A percentile compares a stretch with the other conserved stretches of the same genome.
These are phyloP conservation scores for Kalanchoe fedtschenkoi DNA, from an alignment of 164 flowering plant genomes.

Conservation along the genomic window DNA sequence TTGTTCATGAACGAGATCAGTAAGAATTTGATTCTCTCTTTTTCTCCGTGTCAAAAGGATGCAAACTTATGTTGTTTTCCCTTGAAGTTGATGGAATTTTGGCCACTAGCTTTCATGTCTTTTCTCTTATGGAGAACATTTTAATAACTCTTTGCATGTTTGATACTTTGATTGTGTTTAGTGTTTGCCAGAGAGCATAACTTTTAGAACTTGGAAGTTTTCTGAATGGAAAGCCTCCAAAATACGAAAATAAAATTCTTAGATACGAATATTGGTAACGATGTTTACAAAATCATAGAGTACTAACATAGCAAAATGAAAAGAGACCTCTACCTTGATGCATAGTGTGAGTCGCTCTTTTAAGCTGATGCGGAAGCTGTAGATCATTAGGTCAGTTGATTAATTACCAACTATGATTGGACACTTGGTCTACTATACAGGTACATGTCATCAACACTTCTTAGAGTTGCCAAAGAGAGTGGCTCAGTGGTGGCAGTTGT, in stretches of 20 bases:
- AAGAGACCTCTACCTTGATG: neutral
- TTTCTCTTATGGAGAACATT: neutral
- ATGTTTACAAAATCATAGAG: neutral
- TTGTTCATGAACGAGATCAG: conserved; percentile 85
- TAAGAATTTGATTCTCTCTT: conserved; percentile 26
- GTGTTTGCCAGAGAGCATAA: neutral
- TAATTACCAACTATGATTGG: neutral
- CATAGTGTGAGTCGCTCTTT: neutral
- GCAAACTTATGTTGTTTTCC: neutral
- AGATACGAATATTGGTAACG: neutral
- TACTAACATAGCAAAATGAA: neutral
- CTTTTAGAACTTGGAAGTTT: too few species aligned
- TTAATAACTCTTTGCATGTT: neutral
- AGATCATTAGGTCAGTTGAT: neutral
- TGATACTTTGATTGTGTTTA: neutral
- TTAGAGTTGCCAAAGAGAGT: neutral
- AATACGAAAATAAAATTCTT: neutral
- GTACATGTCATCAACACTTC: conserved; percentile 9
- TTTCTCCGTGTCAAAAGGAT: neutral
- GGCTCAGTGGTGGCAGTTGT: conserved; percentile 11
- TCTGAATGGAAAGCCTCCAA: neutral
- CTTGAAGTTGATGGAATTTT: neutral
- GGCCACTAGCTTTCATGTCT: neutral
- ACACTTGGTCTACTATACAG: neutral
- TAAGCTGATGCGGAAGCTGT: neutral